phyloP scores from a whole-genome alignment of 1,284 basidiomycete genomes.

The Gomphus bonarii region DNA sequence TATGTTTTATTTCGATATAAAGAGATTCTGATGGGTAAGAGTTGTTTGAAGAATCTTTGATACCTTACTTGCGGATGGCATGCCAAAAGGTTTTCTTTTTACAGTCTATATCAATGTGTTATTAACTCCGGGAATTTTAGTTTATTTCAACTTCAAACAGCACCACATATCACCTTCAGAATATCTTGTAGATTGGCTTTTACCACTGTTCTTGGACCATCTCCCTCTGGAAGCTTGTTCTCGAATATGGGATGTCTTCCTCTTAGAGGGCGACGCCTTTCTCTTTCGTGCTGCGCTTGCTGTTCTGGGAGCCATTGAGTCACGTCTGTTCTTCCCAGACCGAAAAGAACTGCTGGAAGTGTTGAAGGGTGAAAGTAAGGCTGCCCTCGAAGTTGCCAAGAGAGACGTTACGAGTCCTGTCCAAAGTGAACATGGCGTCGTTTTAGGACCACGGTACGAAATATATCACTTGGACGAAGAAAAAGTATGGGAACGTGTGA shows the following conservation, averaged over 20 bases:
- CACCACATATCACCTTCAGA: constrained; percentile 73
- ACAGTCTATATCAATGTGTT: not conserved
- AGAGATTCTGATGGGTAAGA: constrained; percentile 18
- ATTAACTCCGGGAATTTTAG: constrained; percentile 27
- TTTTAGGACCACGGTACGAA: constrained; percentile 64
- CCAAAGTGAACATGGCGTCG: constrained; percentile 35
- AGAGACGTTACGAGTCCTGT: constrained; percentile 38
- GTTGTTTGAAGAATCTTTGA: constrained; percentile 69
- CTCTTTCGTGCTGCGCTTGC: constrained; percentile 76
- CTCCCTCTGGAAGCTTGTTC: constrained; percentile 83
- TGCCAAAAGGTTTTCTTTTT: constrained; percentile 76
- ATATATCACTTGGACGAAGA: constrained; percentile 85
- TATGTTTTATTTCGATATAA: constrained; percentile 26
- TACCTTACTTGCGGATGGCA: constrained; percentile 82
- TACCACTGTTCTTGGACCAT: constrained; percentile 79
- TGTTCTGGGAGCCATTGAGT: constrained; percentile 78
- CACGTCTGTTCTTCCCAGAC: constrained; percentile 80
- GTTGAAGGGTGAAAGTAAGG: constrained; percentile 67
- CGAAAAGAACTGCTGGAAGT: constrained; percentile 58
- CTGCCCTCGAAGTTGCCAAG: constrained; percentile 71
- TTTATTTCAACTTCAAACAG: constrained; percentile 94
- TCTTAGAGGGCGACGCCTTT: constrained; percentile 84
- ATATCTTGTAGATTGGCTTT: constrained; percentile 74
- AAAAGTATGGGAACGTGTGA: constrained; percentile 66
- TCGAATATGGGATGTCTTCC: constrained; percentile 81